A percentile compares a stretch with the other conserved stretches of the same genome.
These are phyloP conservation scores for Skeletonema costatum DNA, from an alignment of 108 stramenopile genomes.

Conservation along the genomic window DNA sequence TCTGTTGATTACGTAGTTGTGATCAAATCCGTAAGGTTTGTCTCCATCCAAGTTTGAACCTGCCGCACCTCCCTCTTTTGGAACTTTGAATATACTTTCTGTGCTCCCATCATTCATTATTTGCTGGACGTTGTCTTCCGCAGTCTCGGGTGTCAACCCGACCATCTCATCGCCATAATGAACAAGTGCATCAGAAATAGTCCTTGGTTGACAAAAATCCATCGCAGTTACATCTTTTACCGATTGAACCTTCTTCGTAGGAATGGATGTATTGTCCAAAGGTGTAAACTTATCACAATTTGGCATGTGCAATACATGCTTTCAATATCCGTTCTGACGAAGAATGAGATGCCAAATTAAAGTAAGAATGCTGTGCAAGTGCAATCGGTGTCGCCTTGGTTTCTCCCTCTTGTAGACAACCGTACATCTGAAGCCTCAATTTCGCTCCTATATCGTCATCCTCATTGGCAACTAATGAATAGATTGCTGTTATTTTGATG, in stretches of 20 bases:
- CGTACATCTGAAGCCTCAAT: conserved; percentile 58
- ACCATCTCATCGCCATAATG: conserved; percentile 37
- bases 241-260: conserved; percentile 60
- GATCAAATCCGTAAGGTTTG: conserved; percentile 78
- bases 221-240: conserved; percentile 58
- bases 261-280: conserved; percentile 60
- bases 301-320: conserved; percentile 64
- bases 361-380: conserved; percentile 87
- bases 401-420: conserved; percentile 43
- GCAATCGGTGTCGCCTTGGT: conserved; percentile 69
- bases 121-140: conserved; percentile 18
- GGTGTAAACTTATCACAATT: conserved; percentile 72
- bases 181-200: conserved; percentile 53
- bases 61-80: neutral
- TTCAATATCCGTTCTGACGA: conserved; percentile 54
- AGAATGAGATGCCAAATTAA: conserved; percentile 69
- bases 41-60: conserved; percentile 18
- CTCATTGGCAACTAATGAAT: conserved; percentile 50
- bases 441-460: conserved; percentile 14
- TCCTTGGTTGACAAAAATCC: conserved; percentile 53
- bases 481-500: conserved; percentile 60
- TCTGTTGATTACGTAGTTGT: conserved; percentile 73
- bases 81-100: conserved; percentile 14
- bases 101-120: neutral
- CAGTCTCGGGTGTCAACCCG: conserved; percentile 24